A percentile compares a stretch with the other conserved stretches of the same genome.
Conservation (phyloP, 768 basidiomycete species). For the Cyclocybe aegerita region DNA sequence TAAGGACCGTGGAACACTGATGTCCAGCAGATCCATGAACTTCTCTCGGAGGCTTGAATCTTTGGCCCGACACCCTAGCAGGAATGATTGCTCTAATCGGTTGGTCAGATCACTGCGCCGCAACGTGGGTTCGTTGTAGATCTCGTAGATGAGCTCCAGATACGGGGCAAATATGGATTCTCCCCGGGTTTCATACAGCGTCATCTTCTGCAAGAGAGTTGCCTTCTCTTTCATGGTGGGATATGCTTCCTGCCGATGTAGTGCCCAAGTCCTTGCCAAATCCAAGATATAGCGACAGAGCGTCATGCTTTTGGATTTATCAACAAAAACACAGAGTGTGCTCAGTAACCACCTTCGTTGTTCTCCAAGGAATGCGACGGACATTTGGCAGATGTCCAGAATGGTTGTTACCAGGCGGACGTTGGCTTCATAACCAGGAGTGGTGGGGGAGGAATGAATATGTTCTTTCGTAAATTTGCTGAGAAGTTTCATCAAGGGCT, state of each 20-base stretch:
- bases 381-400: conserved; percentile 81
- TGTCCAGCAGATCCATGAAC: conserved; percentile 89
- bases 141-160: conserved; percentile 87
- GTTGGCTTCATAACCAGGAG: conserved; percentile 53
- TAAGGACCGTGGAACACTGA: conserved; percentile 82
- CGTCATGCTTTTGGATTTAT: conserved; percentile 79
- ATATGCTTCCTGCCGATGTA: conserved; percentile 79
- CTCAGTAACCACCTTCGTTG: conserved; percentile 80
- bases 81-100: conserved; percentile 89
- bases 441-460: conserved; percentile 50
- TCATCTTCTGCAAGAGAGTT: conserved; percentile 85
- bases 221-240: conserved; percentile 97
- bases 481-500: conserved; percentile 78
- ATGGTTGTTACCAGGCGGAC: conserved; percentile 73
- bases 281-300: conserved; percentile 87
- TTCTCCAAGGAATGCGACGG: conserved; percentile 82
- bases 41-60: conserved; percentile 76
- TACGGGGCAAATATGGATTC: conserved; percentile 82
- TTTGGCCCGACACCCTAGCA: conserved; percentile 85
- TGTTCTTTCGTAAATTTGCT: conserved; percentile 89
- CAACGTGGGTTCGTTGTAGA: conserved; percentile 84
- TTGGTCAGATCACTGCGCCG: conserved; percentile 93
- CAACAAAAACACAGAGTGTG: conserved; percentile 77
- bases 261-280: conserved; percentile 86
- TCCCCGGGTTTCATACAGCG: conserved; percentile 73